Percentiles rank a stretch among this genome's conserved stretches.
phyloP scores from a whole-genome alignment of 2,329 filamentous ascomycete species.

The Alternaria triticina region DNA sequence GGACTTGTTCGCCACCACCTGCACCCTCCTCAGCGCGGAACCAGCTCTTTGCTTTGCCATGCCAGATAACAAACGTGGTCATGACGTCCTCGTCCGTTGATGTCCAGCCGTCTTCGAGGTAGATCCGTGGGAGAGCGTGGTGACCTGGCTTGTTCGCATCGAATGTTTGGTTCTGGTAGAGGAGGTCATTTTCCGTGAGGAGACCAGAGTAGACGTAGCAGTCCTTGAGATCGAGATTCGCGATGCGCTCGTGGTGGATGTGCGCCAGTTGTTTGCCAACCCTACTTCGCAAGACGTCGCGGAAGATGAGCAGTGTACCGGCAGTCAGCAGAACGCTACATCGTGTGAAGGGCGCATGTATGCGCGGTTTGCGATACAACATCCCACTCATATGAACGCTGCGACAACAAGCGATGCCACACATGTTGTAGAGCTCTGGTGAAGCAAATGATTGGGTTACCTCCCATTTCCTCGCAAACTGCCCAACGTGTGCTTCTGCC shows the following conservation, averaged over 20 bases:
- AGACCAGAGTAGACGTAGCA: slow-evolving; percentile 72
- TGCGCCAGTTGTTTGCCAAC: slow-evolving; percentile 64
- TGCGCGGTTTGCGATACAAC: slow-evolving; percentile 68
- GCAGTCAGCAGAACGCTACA: slow-evolving; percentile 66
- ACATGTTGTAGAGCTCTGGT: slow-evolving; percentile 71
- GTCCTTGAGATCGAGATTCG: slow-evolving; percentile 64
- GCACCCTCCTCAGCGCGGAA: slow-evolving; percentile 54
- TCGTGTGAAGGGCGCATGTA: slow-evolving; percentile 66
- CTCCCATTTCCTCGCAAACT: slow-evolving; percentile 73
- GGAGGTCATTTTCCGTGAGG: slow-evolving; percentile 66
- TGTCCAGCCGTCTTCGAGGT: slow-evolving; percentile 67
- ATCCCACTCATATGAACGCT: slow-evolving; percentile 66
- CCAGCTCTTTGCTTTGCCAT: slow-evolving; percentile 62
- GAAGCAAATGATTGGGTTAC: slow-evolving; percentile 68
- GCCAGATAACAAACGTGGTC: slow-evolving; percentile 72
- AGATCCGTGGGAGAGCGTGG: slow-evolving; percentile 65
- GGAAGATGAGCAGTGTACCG: slow-evolving; percentile 68
- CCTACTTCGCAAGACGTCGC: slow-evolving; percentile 61
- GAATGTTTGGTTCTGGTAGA: slow-evolving; percentile 70
- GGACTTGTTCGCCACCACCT: slow-evolving; percentile 33
- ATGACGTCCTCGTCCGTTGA: slow-evolving; percentile 69
- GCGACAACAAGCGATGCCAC: slow-evolving; percentile 67
- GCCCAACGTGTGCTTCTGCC: slow-evolving; percentile 68
- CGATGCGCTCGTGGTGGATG: slow-evolving; percentile 67
- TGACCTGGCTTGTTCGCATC: slow-evolving; percentile 67